Conservation (phyloP, 73 alveolate genomes). For the Blepharisma stoltei region DNA sequence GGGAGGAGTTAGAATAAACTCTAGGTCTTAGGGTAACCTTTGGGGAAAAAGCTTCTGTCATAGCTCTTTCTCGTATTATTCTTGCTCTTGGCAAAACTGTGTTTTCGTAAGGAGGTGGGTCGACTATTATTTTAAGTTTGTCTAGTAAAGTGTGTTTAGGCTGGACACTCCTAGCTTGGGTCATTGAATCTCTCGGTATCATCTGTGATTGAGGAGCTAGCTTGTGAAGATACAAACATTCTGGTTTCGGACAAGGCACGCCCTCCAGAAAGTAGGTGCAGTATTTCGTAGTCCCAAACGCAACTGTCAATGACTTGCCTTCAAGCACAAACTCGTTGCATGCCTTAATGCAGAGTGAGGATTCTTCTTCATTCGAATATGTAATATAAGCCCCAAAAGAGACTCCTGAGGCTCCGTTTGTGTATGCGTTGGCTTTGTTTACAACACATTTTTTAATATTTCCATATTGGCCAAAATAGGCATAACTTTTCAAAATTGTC, state of each 20-base stretch:
- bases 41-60: neutral
- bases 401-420: constrained; percentile 24
- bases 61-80: neutral
- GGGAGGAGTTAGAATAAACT: too few relatives aligned
- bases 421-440: constrained; percentile 4
- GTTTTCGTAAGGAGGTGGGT: neutral
- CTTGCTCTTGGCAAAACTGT: neutral
- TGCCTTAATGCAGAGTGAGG: constrained; percentile 73
- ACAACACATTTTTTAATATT: neutral
- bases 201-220: neutral
- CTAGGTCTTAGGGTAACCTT: too few relatives aligned
- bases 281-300: constrained; percentile 86
- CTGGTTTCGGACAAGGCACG: constrained; percentile 68
- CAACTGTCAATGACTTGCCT: constrained; percentile 66
- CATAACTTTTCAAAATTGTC: neutral
- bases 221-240: constrained; percentile 50
- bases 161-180: neutral
- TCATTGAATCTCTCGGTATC: neutral
- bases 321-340: constrained; percentile 62
- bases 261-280: constrained; percentile 75
- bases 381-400: constrained; percentile 73
- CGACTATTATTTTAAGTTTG: neutral
- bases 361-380: constrained; percentile 61
- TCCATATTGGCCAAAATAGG: constrained; percentile 9
- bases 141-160: neutral